phyloP scores from a whole-genome alignment of 1,139 yeast species.

The Yamadazyma taylorii region DNA sequence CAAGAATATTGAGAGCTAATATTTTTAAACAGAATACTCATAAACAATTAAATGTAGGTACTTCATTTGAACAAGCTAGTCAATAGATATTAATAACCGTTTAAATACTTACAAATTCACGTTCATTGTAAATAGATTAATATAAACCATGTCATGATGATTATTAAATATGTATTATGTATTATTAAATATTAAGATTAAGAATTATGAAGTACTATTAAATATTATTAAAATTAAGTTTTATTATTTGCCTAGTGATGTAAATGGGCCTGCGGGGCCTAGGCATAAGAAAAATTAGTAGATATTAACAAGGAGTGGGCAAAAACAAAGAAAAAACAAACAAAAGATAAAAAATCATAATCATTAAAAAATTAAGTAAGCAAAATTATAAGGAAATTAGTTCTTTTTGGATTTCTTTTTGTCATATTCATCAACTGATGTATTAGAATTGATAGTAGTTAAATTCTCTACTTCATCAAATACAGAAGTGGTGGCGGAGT shows the following conservation, averaged over 20 bases:
- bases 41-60: conserved; percentile 51
- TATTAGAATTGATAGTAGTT: conserved; percentile 15
- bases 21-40: conserved; percentile 67
- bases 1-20: conserved; percentile 81
- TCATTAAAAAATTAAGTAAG: conserved; percentile 6
- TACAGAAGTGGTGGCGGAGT: conserved; percentile 43
- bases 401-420: conserved; percentile 12
- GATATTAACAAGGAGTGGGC: too few relatives aligned
- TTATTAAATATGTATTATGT: neutral
- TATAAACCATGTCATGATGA: too few relatives aligned
- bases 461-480: conserved; percentile 29
- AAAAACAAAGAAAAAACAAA: neutral
- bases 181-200: conserved; percentile 5
- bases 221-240: too few relatives aligned
- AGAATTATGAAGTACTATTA: neutral
- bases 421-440: conserved; percentile 16
- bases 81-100: too few relatives aligned
- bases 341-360: conserved; percentile 2
- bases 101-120: too few relatives aligned
- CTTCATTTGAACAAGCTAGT: conserved; percentile 41
- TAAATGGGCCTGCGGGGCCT: too few relatives aligned
- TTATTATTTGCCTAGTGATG: too few relatives aligned
- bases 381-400: conserved; percentile 7
- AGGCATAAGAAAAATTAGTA: too few relatives aligned
- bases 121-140: conserved; percentile 4